Base-by-base conservation (phyloP, 495 filamentous ascomycete genomes). In the Xeromyces bisporus region DNA sequence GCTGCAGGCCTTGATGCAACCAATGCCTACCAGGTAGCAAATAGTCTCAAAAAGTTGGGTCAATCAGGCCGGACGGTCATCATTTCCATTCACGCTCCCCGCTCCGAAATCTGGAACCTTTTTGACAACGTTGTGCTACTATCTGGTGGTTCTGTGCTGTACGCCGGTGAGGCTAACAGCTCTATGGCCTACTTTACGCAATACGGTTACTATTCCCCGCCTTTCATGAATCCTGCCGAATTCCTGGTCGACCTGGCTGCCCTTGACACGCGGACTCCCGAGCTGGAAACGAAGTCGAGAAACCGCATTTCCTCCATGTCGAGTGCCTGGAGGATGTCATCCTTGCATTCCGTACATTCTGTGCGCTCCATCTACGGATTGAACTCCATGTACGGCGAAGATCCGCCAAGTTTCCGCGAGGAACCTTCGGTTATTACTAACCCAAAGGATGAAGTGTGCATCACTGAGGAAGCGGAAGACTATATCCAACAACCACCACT, bases 61-160 rank as follows among this genome's bases (percentile, higher is more conserved):
- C 49, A 50, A 23, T 75, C 73, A 41, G 78, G 78, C 5, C 56
- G 78, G 18, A 83, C 77, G 0, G 62, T 84, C 17, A 61, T 82
- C 12, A 72, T 71, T 7, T 79, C 77, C 0, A 75, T 83, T 24
- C 77, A 83, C 50, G 70, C 78, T 28, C 77, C 77, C 7, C 56
- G 78, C 20, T 79, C 75, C 1, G 77, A 82, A 44, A 80, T 81
- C 3, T 83, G 76, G 76, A 63, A 63, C 6, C 60, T 83, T 8
- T 78, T 82, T 40, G 77, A 84, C 43, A 60, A 66, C 26, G 58
- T 80, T 7, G 56, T 80, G 9, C 50, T 83, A 5, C 43, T 84
- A 14, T 67, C 72, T 9, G 58, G 56, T 34, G 78, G 77, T 12
- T 63, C 62, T 32, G 62, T 67, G 3, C 48, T 81, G n/a, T 83